Evolutionary conservation across 768 basidiomycete genomes (phyloP), one percentile per base, ranked within the genome.

Genomic region (Collybiopsis confluens): DNA sequence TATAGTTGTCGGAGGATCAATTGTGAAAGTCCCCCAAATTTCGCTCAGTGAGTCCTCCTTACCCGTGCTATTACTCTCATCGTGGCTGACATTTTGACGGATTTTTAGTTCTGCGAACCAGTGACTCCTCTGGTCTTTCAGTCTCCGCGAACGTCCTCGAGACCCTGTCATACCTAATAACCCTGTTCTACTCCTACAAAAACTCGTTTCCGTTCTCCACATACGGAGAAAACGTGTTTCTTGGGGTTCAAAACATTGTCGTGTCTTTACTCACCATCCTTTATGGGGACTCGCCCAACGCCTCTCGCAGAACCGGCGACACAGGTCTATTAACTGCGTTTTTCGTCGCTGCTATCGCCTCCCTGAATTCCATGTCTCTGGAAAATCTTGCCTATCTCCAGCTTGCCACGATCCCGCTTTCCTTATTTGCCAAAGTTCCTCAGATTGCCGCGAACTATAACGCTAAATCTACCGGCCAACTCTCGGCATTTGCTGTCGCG

Each of bases 141-240:
- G 70, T 98, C 1, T 74, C 88, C 2, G 88, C 92, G 5, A 97
- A 93, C 68, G 69, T 89, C 47, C 85, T 99, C 20, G 96, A 98
- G 65, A 98, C 96, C 0, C 74, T 91, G 27, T 81, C 90, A 0
- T 97, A 97, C 61, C 88, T 87, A 24, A 94, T 99, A 62, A 92
- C 86, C 0, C 80, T 94, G 24, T 84, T 85, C 15, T 99, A 98
- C 71, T 88, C 93, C 2, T 83, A 82, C 62, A 79, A 92, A 20
- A 87, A 90, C 64, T 68, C 75, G 23, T 98, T 95, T 69, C 94
- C 97, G 0, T 97, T 97, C 76, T 92, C 91, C n/a, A 98, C 97
- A 0, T 99, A 98, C 55, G 97, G 97, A 63, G 97, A 99, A 70
- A 98, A 96, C 74, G 66, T 94, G 54, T 98, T 98, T 82, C 80